Evolutionary conservation across 176 grass and related monocot species (phyloP).

Genomic region (bread wheat (Triticum aestivum)): IWGSC_CS_RefSeq_v2.1 NC_057800.1:726889165-726889664

Average conservation of each 20-base stretch:
- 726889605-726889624: background rate
- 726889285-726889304: conserved; percentile 77
- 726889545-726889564: conserved; percentile 11
- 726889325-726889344: background rate
- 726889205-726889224: conserved; percentile 65
- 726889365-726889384: conserved; percentile 2
- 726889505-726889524: conserved; percentile 85
- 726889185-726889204: conserved; percentile 89
- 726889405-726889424: conserved; percentile 99
- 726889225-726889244: conserved; percentile 93
- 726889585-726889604: background rate
- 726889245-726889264: conserved; percentile 60
- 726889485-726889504: conserved; percentile 63
- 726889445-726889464: conserved; percentile 89
- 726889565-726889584: background rate
- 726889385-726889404: conserved; percentile 50
- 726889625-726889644: conserved; percentile 62
- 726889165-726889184: conserved; percentile 26
- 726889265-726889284: conserved; percentile 92
- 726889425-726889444: conserved; percentile 99
- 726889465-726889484: conserved; percentile 98
- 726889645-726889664: conserved; percentile 99
- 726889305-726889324: conserved; percentile 3
- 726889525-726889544: conserved; percentile 67
- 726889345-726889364: background rate